These are phyloP conservation scores for Oryza rufipogon DNA, from an alignment of 176 grass and related monocot genomes.

Conservation along the genomic window DNA sequence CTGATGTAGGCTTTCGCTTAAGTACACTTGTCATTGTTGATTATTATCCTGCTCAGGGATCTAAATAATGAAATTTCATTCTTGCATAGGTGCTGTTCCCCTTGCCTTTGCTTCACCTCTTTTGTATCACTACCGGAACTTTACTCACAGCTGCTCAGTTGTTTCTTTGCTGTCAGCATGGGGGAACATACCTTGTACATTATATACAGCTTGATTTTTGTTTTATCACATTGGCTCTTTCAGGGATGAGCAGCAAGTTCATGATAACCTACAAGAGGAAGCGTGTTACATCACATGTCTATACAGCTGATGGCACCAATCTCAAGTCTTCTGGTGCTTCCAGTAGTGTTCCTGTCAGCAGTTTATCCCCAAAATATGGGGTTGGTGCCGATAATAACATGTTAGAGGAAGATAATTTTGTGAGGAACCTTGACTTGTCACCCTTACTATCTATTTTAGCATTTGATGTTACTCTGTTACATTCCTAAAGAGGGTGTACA, in stretches of 20 bases:
- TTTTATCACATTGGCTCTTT: background rate
- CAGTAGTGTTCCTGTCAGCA: background rate
- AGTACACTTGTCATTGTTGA: background rate
- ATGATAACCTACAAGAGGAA: conserved; percentile 74
- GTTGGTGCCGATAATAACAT: background rate
- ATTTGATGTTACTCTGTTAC: background rate
- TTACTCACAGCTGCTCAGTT: conserved; percentile 28
- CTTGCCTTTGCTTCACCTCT: conserved; percentile 2
- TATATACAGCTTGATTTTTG: background rate
- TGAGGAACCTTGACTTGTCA: conserved; percentile 38
- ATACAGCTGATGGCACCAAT: conserved; percentile 1
- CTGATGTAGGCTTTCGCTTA: background rate
- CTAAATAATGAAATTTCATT: background rate
- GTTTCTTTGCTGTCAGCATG: conserved; percentile 16
- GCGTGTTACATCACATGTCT: conserved; percentile 31
- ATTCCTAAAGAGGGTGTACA: background rate
- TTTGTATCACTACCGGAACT: background rate
- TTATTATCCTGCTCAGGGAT: background rate
- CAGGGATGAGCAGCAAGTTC: conserved; percentile 48
- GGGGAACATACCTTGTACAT: conserved; percentile 1
- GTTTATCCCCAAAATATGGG: background rate
- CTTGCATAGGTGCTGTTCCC: background rate
- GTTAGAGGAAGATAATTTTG: conserved; percentile 41
- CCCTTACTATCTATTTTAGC: background rate
- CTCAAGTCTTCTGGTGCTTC: conserved; percentile 32